Evolutionary conservation across 1,284 basidiomycete genomes (phyloP).

Genomic region (Vanrija pseudolonga): DNA sequence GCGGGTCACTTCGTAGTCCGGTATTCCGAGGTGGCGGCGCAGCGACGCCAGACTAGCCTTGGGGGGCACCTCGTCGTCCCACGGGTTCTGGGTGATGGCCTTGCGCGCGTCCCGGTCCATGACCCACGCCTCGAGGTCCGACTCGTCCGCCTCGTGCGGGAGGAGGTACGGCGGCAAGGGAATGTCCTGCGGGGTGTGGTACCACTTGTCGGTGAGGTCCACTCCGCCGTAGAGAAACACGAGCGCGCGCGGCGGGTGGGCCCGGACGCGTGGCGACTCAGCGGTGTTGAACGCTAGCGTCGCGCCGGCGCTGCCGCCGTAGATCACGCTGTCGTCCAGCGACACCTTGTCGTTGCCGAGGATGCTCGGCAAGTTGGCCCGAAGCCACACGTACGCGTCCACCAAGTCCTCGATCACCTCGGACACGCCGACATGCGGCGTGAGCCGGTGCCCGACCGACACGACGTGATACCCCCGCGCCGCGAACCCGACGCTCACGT

Average conservation of each 20-base stretch:
- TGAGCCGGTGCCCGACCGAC: conserved; percentile 23
- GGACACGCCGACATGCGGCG: conserved; percentile 19
- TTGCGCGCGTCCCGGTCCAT: conserved; percentile 4
- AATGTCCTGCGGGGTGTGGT: background rate
- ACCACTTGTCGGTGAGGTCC: background rate
- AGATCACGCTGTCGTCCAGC: conserved; percentile 14
- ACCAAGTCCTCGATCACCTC: conserved; percentile 20
- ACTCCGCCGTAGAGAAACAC: conserved; percentile 2
- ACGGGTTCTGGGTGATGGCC: conserved; percentile 1
- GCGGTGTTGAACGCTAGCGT: conserved; percentile 8
- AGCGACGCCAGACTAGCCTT: background rate
- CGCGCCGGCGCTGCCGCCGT: conserved; percentile 29
- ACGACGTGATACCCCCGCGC: conserved; percentile 23
- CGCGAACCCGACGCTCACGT: conserved; percentile 22
- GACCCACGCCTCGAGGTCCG: conserved; percentile 16
- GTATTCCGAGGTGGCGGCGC: background rate
- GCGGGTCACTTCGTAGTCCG: conserved; percentile 9
- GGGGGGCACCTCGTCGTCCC: background rate
- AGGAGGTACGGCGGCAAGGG: background rate
- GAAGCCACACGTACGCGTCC: conserved; percentile 22
- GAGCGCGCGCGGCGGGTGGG: background rate
- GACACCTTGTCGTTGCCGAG: conserved; percentile 16
- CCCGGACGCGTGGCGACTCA: conserved; percentile 2
- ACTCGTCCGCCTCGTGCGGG: conserved; percentile 10
- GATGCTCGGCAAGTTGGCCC: conserved; percentile 10